Base-by-base conservation (phyloP, 495 filamentous ascomycete genomes). In the Penicillium coffeae region DNA sequence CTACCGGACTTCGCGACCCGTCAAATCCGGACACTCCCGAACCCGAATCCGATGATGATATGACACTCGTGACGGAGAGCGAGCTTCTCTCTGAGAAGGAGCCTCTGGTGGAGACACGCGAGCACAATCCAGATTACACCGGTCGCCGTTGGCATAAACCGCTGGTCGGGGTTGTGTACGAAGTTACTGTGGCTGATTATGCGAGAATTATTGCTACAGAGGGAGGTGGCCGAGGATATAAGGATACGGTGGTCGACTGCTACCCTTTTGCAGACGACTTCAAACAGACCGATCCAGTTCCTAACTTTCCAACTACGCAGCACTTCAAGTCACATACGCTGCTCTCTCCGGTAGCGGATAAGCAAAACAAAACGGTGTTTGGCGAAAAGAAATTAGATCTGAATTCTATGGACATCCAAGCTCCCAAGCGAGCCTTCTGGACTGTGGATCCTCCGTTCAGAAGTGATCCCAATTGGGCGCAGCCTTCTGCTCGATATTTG, bases 151-250 rank as follows among this genome's bases (percentile, higher is more conserved):
- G 89, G 88, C 68, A 79, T 50, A 88, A 87, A 52, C 88, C 89
- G 14, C 76, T 98, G 9, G 77, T 96, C 37, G 93, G 93, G 36
- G 87, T 95, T 16, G 93, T 96, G 27, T 98, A 98, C 75, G 90
- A 96, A 69, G 85, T 97, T 20, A 93, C 89, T 2, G 63, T 70
- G 2, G 58, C 71, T 6, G 93, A 98, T 72, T 98, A 86, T 61
- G 81, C 84, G 2, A 85, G 79, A 45, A 93, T 98, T 55, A 84
- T 97, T 47, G 83, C 84, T 3, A 96, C 89, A 2, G 93, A 98
- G 64, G 92, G 92, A 48, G 90, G 87, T 27, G 91, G 92, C 8
- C 66, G 80, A 10, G 73, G 81, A 12, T 98, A 98, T 68, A 73
- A 83, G 42, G 91, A 96, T 56, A 74, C 93, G n/a, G 61, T 89